Conservation (phyloP, 177 flowering plant genomes). For the Tripterygium wilfordii region DNA sequence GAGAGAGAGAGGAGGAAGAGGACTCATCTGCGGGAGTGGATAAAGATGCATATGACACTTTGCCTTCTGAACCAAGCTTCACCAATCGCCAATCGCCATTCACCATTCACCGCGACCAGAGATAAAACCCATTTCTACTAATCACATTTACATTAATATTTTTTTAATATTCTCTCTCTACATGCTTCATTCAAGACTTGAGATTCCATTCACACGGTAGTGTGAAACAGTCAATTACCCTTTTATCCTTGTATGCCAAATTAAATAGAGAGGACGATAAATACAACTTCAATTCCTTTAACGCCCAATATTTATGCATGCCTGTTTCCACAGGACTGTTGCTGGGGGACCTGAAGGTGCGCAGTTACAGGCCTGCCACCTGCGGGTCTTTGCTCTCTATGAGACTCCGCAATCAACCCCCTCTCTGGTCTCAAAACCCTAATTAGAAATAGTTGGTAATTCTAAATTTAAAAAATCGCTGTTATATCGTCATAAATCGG, state of each 20-base stretch:
- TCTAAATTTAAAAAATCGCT: too few relatives aligned
- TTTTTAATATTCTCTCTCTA: conserved; percentile 3
- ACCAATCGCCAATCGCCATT: conserved; percentile 2
- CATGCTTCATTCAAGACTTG: conserved; percentile 6
- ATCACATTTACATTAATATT: conserved; percentile 6
- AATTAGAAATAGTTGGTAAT: too few relatives aligned
- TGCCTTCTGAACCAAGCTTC: background rate
- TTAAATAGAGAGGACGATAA: too few relatives aligned
- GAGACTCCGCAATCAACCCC: too few relatives aligned
- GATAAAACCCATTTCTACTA: conserved; percentile 1
- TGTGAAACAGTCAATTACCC: background rate
- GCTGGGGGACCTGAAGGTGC: too few relatives aligned
- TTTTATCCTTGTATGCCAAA: conserved; percentile 1
- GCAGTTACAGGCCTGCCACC: background rate
- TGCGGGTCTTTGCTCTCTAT: background rate
- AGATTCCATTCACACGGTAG: conserved; percentile 25
- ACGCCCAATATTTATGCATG: too few relatives aligned
- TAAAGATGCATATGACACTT: conserved; percentile 8
- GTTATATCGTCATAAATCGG: too few relatives aligned
- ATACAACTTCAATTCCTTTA: too few relatives aligned
- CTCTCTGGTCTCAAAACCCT: too few relatives aligned
- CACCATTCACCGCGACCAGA: conserved; percentile 4
- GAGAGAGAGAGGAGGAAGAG: conserved; percentile 6
- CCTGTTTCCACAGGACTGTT: too few relatives aligned
- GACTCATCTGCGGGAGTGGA: conserved; percentile 5